Percentiles rank a stretch among this genome's conserved stretches.
phyloP scores from a whole-genome alignment of 1,284 basidiomycete species.

The Cryptococcus sp. region DNA sequence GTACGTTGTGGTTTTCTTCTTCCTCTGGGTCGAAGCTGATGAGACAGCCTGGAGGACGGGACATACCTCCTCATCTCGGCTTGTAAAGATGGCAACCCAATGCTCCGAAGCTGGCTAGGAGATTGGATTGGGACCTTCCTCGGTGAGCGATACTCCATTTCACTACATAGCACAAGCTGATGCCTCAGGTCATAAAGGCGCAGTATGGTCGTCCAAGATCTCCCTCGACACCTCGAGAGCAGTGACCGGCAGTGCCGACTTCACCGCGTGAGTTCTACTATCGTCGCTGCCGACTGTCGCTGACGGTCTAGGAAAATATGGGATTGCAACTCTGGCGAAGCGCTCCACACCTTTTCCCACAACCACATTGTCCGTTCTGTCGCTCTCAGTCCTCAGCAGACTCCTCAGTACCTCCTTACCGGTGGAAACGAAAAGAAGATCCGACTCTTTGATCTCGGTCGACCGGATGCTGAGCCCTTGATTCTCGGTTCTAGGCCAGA shows the following conservation, averaged over 20 bases:
- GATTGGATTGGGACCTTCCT: slow-evolving; percentile 99
- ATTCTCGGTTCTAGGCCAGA: slow-evolving; percentile 58
- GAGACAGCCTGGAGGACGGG: slow-evolving; percentile 60
- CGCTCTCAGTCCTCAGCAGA: slow-evolving; percentile 55
- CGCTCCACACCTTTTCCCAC: slow-evolving; percentile 88
- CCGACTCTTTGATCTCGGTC: slow-evolving; percentile 80
- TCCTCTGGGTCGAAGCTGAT: not conserved
- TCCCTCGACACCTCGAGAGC: slow-evolving; percentile 80
- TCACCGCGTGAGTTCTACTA: slow-evolving; percentile 70
- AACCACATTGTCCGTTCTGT: slow-evolving; percentile 97
- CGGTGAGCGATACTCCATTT: slow-evolving; percentile 44
- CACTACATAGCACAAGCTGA: not conserved
- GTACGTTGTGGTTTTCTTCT: slow-evolving; percentile 21
- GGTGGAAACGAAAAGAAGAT: slow-evolving; percentile 96
- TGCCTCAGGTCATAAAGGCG: slow-evolving; percentile 78
- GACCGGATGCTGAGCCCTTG: slow-evolving; percentile 77
- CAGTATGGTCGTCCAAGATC: slow-evolving; percentile 95
- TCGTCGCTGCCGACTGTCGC: not conserved
- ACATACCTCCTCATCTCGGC: slow-evolving; percentile 84
- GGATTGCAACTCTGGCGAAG: slow-evolving; percentile 86
- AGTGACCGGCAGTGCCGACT: slow-evolving; percentile 92
- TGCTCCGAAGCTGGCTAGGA: slow-evolving; percentile 93
- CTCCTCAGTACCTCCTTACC: slow-evolving; percentile 46
- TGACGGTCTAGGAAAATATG: slow-evolving; percentile 75
- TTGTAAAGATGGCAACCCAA: slow-evolving; percentile 95